Evolutionary conservation across 805 yeast species (phyloP).

Genomic region (Ogataea parapolymorpha): DNA sequence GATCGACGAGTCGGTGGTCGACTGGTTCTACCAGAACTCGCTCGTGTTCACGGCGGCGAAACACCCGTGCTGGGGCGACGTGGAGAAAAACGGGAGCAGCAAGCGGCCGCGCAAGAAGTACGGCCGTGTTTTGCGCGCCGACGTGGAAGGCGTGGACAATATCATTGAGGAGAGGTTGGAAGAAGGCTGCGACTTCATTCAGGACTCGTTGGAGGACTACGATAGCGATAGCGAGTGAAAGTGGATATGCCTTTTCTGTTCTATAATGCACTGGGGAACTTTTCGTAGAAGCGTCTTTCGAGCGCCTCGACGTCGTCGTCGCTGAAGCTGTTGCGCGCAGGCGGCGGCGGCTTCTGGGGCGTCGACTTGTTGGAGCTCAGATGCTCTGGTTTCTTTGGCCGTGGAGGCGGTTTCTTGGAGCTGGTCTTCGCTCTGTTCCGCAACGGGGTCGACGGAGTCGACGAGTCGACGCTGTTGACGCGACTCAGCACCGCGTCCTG

Average conservation of each 20-base stretch:
- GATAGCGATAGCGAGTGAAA: slow-evolving; percentile 38
- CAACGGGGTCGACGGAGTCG: slow-evolving; percentile 10
- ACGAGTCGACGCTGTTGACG: slow-evolving; percentile 10
- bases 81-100: slow-evolving; percentile 29
- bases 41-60: slow-evolving; percentile 71
- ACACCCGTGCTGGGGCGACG: slow-evolving; percentile 77
- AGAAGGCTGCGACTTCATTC: slow-evolving; percentile 79
- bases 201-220: slow-evolving; percentile 73
- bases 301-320: slow-evolving; percentile 52
- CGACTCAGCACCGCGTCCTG: slow-evolving; percentile 11
- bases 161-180: slow-evolving; percentile 78
- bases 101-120: slow-evolving; percentile 86
- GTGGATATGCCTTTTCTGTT: slow-evolving; percentile 4
- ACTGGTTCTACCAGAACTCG: slow-evolving; percentile 88
- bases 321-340: slow-evolving; percentile 4
- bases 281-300: slow-evolving; percentile 52
- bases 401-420: slow-evolving; percentile 42
- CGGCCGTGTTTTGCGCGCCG: slow-evolving; percentile 81
- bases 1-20: slow-evolving; percentile 84
- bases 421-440: slow-evolving; percentile 7
- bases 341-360: slow-evolving; percentile 3
- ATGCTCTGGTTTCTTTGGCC: slow-evolving; percentile 61
- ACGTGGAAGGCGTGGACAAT: slow-evolving; percentile 69
- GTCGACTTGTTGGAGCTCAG: slow-evolving; percentile 37
- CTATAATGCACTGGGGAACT: slow-evolving; percentile 59